Conservation (phyloP, 1,284 basidiomycete genomes). For the Trametes hirsuta region DNA sequence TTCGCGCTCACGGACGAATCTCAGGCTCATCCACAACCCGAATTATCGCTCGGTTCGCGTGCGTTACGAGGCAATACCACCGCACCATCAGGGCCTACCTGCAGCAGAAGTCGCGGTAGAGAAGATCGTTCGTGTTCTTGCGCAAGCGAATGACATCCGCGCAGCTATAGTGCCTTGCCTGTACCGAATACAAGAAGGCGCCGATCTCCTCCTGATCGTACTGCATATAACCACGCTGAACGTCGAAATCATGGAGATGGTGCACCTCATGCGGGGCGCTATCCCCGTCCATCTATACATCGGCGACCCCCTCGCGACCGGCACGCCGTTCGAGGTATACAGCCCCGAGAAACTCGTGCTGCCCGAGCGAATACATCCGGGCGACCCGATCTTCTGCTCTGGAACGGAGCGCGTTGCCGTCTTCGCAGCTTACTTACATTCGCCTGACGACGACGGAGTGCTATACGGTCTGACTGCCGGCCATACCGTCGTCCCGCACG, state of each 20-base stretch:
- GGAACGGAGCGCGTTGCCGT: constrained; percentile 21
- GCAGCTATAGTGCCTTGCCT: constrained; percentile 23
- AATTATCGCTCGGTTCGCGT: constrained; percentile 18
- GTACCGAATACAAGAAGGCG: constrained; percentile 2
- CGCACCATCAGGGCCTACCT: constrained; percentile 12
- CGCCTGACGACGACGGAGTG: constrained; percentile 8
- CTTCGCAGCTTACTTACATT: constrained; percentile 20
- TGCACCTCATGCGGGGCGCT: constrained; percentile 18
- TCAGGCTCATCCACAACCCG: constrained; percentile 27
- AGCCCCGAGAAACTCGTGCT: constrained; percentile 21
- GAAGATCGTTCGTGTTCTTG: constrained; percentile 16
- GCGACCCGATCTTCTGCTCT: constrained; percentile 24
- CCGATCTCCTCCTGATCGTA: constrained; percentile 10
- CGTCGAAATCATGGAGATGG: constrained; percentile 21
- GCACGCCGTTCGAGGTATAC: constrained; percentile 24
- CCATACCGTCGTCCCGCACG: constrained; percentile 20
- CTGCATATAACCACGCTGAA: constrained; percentile 22
- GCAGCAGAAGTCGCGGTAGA: constrained; percentile 16
- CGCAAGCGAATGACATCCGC: constrained; percentile 11
- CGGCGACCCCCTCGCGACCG: constrained; percentile 24
- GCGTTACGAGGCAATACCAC: constrained; percentile 22
- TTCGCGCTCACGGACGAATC: not conserved
- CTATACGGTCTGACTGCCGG: constrained; percentile 23
- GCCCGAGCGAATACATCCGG: constrained; percentile 15
- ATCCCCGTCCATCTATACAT: constrained; percentile 26